These are phyloP conservation scores for Myotisia sp. DNA, from an alignment of 2,329 filamentous ascomycete species.

Conservation along the genomic window DNA sequence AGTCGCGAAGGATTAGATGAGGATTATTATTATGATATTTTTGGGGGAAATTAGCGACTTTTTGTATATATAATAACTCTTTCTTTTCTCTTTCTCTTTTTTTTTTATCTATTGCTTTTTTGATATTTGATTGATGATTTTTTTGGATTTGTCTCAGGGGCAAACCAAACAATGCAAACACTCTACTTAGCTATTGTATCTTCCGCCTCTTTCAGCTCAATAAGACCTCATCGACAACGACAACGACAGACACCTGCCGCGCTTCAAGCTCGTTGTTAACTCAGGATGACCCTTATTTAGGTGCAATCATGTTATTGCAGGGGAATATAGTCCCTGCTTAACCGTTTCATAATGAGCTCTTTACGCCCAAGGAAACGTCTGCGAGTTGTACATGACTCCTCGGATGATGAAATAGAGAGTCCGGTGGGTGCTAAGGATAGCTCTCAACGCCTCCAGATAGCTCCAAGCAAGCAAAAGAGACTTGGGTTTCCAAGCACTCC, in stretches of 20 bases:
- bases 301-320: not conserved
- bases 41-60: conserved; percentile 23
- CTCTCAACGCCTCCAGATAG: too few relatives aligned
- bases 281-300: not conserved
- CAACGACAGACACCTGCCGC: too few relatives aligned
- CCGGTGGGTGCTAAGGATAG: too few relatives aligned
- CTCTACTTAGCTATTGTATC: too few relatives aligned
- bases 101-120: conserved; percentile 3
- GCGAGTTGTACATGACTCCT: conserved; percentile 18
- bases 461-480: too few relatives aligned
- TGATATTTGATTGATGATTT: conserved; percentile 2
- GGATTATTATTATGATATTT: conserved; percentile 82
- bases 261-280: too few relatives aligned
- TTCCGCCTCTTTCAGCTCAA: too few relatives aligned
- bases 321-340: not conserved
- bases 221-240: too few relatives aligned
- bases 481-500: too few relatives aligned
- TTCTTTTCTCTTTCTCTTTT: conserved; percentile 5
- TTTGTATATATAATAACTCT: conserved; percentile 1
- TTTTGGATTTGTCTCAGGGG: not conserved
- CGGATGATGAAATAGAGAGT: conserved; percentile 16
- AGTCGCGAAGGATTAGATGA: conserved; percentile 75
- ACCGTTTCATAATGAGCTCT: conserved; percentile 20
- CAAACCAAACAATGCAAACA: conserved; percentile 4
- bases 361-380: conserved; percentile 24